Evolutionary conservation across 2,329 filamentous ascomycete species (phyloP), one percentile per base, ranked within the genome.

Genomic region (Diaporthe citriasiana): DNA sequence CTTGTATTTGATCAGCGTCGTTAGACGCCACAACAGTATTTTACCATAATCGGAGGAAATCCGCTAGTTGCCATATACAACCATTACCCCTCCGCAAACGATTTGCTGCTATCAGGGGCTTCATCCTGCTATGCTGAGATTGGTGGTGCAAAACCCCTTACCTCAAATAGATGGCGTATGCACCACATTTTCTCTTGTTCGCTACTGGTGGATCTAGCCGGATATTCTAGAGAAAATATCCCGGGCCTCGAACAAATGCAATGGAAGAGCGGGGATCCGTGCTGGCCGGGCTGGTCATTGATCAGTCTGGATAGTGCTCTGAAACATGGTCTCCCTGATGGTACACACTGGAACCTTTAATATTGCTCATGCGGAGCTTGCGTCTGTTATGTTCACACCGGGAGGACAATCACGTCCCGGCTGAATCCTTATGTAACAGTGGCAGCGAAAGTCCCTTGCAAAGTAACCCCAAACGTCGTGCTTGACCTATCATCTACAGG

Each of bases 101-200:
- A 30, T 19, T 9, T 22, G n/a, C 57, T 35, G 22, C 12, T 17
- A 25, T 12, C 10, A 38, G 19, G 42, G 27, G 19, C 63, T n/a
- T n/a, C 25, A 63, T 53, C 33, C 56, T 25, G 3, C 42, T 25
- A 25, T 55, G 45, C 33, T 15, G 25, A 53, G 42, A 71, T 53
- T 45, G 42, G 25, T 42, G 42, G 63, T 53, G 45, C 45, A 45
- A 42, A 45, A 8, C 8, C 8, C 45, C 33, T 27, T 30, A 35
- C 56, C 69, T 47, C 69, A 42, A n/a, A 42, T 71, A 71, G 25
- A 63, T 71, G 45, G n/a, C 33, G 17, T 50, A 45, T 38, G 35
- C 25, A 30, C 45, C 45, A 40, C 38, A 1, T 1, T 19, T 12
- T 4, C 15, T 30, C 56, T 53, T 12, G 40, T 22, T 25, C n/a